Base-by-base conservation (phyloP, 164 flowering plant genomes). In the Piper longum region DNA sequence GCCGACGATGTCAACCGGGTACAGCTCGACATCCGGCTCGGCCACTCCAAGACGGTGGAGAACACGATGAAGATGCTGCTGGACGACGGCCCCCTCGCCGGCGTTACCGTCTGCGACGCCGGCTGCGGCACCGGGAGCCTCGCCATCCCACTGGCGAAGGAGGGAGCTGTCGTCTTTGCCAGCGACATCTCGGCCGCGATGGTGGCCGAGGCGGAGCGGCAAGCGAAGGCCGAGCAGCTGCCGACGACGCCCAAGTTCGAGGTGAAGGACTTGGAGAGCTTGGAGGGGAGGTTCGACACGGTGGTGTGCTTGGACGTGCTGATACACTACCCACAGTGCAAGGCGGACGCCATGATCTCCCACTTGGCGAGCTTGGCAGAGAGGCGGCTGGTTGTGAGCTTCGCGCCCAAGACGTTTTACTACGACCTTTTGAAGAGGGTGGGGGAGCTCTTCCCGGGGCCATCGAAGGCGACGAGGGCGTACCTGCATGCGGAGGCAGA, bases 381-480 rank as follows among this genome's bases (percentile, higher is more conserved):
- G 68, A 76, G 83, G 60, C 78, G 96, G 8, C 45, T 93, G 60
- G 69, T 93, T 57, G 69, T 95, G 42, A 95, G 99, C 72, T 95
- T 95, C 76, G 99, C 97, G 4, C 99, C 97, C 16, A 90, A 90
- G 79, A 95, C 99, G 54, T 73, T 85, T 16, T 95, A 95, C 63
- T 90, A 88, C 68, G 76, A 76, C 75, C 44, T 85, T 54, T 64
- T 95, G 76, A 95, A 95, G 80, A 82, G 97, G 74, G 66, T 90
- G 16, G 99, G 99, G 19, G 99, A 95, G 83, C 72, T 95, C 67
- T 90, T 95, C 70, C 99, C 97, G 0, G 99, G 97, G 48, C 99
- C 99, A 6, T 95, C 99, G 5, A 93, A 93, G 79, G 99, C 99
- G 1, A 90, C 99, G 0, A 77, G 99, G 64, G 99, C 99, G 5